Evolutionary conservation across 2,329 filamentous ascomycete genomes (phyloP), one percentile per base, ranked within the genome.

Genomic region (Fusarium sp.): DNA sequence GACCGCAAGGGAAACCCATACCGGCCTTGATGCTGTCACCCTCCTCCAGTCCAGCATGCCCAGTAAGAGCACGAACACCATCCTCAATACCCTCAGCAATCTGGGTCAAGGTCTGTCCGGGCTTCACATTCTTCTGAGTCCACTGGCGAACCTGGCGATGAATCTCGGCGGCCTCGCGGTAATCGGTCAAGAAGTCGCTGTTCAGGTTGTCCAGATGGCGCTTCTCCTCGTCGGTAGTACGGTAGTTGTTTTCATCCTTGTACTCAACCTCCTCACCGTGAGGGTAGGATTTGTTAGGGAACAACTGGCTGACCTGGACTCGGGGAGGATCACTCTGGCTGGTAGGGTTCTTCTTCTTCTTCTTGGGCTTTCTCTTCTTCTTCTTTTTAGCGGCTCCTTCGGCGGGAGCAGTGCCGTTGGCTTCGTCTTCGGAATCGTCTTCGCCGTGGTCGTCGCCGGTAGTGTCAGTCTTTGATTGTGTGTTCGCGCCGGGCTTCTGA

Each of bases 1-100:
- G 82, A 51, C 93, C 93, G 21, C 90, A 93, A 7, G 93, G 93
- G 80, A 97, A 97, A 6, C 92, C 93, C 86, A 96, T 92, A 55
- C 93, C 93, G 31, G 89, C 92, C 74, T 89, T 87, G 67, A 94
- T 81, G 53, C 89, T 90, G 73, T 96, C 93, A 7, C 93, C 93
- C 72, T 94, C 90, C 63, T 90, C 85, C 41, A 96, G 80, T 10
- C 92, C 93, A 70, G 87, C 83, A 76, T 96, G 92, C 8, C 91
- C 93, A 4, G 90, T 90, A 67, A 96, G 79, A 31, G 90, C 88
- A 67, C 93, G 88, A 35, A 96, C 92, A 50, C 91, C 87, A 76
- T 95, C 88, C 78, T 96, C 93, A 72, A 97, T 96, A n/a, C 90
- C 90, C 76, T 95, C 90, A 11, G 92, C 92, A 70, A 96, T 95